Conservation (phyloP, 2,329 filamentous ascomycete species). For the Tolypocladium pustulatum region DNA sequence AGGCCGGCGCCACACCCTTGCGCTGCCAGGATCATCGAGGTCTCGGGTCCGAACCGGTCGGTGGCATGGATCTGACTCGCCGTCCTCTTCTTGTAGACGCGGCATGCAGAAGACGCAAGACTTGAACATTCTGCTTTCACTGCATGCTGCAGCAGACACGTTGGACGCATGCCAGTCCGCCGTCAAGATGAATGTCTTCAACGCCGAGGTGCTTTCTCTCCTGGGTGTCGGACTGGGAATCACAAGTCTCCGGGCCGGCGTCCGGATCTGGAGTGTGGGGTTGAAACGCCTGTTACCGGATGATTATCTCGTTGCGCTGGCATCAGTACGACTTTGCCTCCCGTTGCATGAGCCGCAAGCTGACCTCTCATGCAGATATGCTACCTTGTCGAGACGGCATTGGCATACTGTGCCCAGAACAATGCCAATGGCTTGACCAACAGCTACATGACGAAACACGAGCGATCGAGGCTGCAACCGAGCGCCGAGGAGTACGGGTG, state of each 20-base stretch:
- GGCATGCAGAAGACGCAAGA: background rate
- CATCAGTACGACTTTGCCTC: background rate
- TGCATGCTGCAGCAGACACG: background rate
- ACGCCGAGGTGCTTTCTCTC: background rate
- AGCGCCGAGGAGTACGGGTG: background rate
- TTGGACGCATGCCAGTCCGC: background rate
- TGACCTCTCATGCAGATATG: background rate
- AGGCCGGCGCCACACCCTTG: background rate
- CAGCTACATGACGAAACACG: background rate
- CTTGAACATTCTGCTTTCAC: background rate
- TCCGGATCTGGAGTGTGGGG: background rate
- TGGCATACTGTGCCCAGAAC: conserved; percentile 1
- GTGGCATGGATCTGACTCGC: background rate
- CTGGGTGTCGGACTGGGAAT: background rate
- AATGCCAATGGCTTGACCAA: conserved; percentile 2
- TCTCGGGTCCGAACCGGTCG: background rate
- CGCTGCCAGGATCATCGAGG: background rate
- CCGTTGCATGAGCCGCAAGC: background rate
- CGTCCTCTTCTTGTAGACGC: background rate
- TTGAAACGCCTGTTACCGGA: background rate
- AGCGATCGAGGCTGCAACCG: background rate
- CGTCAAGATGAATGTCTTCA: background rate
- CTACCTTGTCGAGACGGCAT: conserved; percentile 1
- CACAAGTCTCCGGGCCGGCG: background rate
- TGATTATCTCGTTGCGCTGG: background rate